Evolutionary conservation across 805 yeast genomes (phyloP).

Genomic region (Metschnikowia borealis): DNA sequence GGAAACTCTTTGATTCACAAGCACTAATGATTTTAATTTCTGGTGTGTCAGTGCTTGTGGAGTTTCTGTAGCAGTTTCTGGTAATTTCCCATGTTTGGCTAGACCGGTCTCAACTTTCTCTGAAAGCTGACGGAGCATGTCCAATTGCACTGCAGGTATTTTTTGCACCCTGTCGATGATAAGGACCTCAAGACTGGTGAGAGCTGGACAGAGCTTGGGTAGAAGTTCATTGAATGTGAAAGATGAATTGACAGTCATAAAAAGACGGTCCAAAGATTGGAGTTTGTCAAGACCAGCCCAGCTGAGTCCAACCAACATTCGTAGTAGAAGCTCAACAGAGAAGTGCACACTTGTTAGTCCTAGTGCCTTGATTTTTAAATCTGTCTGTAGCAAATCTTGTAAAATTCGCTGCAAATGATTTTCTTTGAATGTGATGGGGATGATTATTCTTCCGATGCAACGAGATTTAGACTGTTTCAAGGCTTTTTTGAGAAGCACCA

Average conservation of each 20-base stretch:
- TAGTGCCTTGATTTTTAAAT: background rate
- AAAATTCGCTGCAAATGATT: conserved; percentile 24
- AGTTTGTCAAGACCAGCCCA: conserved; percentile 25
- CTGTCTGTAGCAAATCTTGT: background rate
- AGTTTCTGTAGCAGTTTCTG: background rate
- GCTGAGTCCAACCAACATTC: conserved; percentile 21
- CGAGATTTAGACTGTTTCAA: conserved; percentile 14
- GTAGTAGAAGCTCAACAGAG: conserved; percentile 23
- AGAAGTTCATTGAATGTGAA: conserved; percentile 5
- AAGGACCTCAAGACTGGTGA: conserved; percentile 20
- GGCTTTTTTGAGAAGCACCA: conserved; percentile 25
- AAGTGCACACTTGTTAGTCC: conserved; percentile 10
- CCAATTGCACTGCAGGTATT: background rate
- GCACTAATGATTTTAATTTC: background rate
- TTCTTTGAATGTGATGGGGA: conserved; percentile 21
- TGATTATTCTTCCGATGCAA: conserved; percentile 20
- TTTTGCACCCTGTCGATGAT: conserved; percentile 1
- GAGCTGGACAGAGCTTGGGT: conserved; percentile 19
- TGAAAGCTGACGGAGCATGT: background rate
- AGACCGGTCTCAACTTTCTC: background rate
- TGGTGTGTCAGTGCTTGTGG: background rate
- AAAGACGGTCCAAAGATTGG: background rate
- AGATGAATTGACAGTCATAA: conserved; percentile 26
- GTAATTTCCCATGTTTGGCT: background rate
- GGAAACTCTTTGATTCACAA: background rate